Base-by-base conservation (phyloP, 2,329 filamentous ascomycete genomes). In the Fusarium miscanthi region DNA sequence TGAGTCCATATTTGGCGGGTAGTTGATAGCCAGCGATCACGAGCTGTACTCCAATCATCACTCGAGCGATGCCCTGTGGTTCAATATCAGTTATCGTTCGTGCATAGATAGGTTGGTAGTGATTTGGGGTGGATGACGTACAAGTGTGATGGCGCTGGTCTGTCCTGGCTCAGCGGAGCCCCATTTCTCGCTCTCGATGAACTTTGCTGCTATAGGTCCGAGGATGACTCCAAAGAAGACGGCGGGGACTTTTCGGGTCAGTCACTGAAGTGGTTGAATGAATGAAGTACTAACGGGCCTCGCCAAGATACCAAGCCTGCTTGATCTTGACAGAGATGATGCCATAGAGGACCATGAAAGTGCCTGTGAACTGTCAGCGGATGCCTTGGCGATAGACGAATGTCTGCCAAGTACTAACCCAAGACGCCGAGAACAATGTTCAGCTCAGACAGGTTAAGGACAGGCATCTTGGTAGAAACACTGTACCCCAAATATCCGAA, bases 11-110 rank as follows among this genome's bases (percentile, higher is more conserved):
- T 74, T 84, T 86, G 46, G 86, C 86, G 0, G 89, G 89, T 3
- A 91, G 81, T 74, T 91, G 88, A 72, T 87, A 90, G 31, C 89
- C 89, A 6, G 87, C 88, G 60, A 91, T 91, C 41, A 90, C 83
- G 21, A 91, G 83, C 69, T 91, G 89, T 7, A 91, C 83, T 8
- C 88, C 87, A 61, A 91, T 90, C 69, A 90, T 87, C n/a, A 91
- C 82, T 17, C 89, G 84, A 58, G 84, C 84, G 19, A 91, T 70
- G 17, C 85, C 86, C 80, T 81, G 11, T 63, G 30, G 1, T n/a
- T 31, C 1, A 10, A 0, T 6, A 12, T 63, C 2, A 59, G 59
- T 49, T 21, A 8, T 16, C 6, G 12, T 14, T 21, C 12, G 43
- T 8, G 10, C 4, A 8, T n/a, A 19, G 16, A 3, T n/a, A 19